Evolutionary conservation across 1,139 yeast species (phyloP).

Genomic region (Magnusiomyces suaveolens): DNA sequence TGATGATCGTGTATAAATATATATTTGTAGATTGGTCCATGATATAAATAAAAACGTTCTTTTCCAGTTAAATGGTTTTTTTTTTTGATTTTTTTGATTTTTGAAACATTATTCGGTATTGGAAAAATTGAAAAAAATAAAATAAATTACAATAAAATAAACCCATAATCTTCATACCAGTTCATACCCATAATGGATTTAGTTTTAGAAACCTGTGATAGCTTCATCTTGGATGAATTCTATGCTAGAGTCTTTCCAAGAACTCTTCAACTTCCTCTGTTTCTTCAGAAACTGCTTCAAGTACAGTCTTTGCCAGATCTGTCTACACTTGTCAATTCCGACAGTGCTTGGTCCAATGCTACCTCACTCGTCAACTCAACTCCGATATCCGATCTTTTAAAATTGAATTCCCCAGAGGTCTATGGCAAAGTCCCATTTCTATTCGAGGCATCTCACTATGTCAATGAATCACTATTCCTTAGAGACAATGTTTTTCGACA

Average conservation of each 20-base stretch:
- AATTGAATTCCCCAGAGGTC: slow-evolving; percentile 13
- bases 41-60: neutral
- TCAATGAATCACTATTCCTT: slow-evolving; percentile 53
- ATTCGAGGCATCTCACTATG: slow-evolving; percentile 43
- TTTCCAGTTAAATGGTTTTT: neutral
- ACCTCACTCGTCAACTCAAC: slow-evolving; percentile 8
- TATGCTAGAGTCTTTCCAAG: slow-evolving; percentile 53
- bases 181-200: slow-evolving; percentile 55
- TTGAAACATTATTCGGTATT: neutral
- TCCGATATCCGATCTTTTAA: slow-evolving; percentile 9
- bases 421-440: slow-evolving; percentile 45
- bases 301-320: neutral
- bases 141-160: too few relatives aligned
- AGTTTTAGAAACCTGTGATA: slow-evolving; percentile 69
- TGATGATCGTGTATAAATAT: neutral
- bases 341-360: neutral
- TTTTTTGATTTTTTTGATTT: neutral
- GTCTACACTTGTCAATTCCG: neutral
- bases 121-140: neutral
- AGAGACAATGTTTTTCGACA: slow-evolving; percentile 72
- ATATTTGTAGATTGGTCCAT: too few relatives aligned
- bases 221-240: slow-evolving; percentile 56
- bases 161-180: neutral
- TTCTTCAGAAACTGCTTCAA: slow-evolving; percentile 1
- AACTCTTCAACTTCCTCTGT: slow-evolving; percentile 9